Evolutionary conservation across 1,139 yeast genomes (phyloP).

Genomic region (Hyphopichia khmerensis): DNA sequence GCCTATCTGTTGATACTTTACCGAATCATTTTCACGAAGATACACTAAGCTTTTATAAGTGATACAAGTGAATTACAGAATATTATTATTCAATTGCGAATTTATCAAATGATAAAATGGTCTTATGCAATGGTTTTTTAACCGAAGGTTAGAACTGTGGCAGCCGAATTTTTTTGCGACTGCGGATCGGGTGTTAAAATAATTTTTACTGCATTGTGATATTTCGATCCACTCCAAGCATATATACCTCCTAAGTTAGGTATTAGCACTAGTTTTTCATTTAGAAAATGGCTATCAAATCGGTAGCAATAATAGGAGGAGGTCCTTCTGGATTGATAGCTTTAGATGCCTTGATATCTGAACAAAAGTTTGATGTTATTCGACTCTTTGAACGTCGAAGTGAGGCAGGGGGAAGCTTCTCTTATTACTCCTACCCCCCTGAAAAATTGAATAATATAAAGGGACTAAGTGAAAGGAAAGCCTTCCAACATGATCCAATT

Average conservation of each 20-base stretch:
- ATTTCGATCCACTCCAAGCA: too few species aligned
- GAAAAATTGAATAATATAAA: constrained; percentile 16
- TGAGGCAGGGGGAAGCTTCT: constrained; percentile 49
- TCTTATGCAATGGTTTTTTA: background rate
- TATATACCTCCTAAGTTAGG: too few species aligned
- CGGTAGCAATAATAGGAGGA: constrained; percentile 58
- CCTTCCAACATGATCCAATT: constrained; percentile 11
- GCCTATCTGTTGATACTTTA: too few species aligned
- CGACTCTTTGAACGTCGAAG: constrained; percentile 45
- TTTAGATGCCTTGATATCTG: constrained; percentile 52
- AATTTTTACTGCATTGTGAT: too few species aligned
- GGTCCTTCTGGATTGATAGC: constrained; percentile 69
- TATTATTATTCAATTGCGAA: background rate
- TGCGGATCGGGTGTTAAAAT: too few species aligned
- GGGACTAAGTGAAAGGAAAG: constrained; percentile 15
- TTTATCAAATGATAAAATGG: background rate
- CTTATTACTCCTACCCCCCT: constrained; percentile 22
- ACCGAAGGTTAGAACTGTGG: background rate
- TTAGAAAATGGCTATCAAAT: constrained; percentile 20
- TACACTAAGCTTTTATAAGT: background rate
- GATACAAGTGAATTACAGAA: background rate
- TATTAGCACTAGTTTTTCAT: too few species aligned
- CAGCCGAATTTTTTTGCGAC: background rate
- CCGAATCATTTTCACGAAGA: too few species aligned
- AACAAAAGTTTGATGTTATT: constrained; percentile 40